Base-by-base conservation (phyloP, 2,329 filamentous ascomycete genomes). In the Xylariales sp. region DNA sequence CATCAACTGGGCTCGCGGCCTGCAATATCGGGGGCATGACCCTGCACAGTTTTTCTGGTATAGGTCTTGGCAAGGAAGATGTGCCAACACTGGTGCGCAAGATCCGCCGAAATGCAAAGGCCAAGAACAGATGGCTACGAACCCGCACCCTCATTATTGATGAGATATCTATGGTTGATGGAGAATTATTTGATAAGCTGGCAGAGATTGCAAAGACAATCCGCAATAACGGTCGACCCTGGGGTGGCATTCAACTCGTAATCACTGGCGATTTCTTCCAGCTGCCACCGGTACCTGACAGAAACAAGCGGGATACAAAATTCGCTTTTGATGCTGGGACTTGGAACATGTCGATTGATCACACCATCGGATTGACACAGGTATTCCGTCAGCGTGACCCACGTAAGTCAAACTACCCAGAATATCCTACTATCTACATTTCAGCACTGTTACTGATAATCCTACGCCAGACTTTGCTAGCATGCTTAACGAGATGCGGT, bases 251-350 rank as follows among this genome's bases (percentile, higher is more conserved):
- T 31, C 93, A 98, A 51, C 74, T 98, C 20, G 78, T 98, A 40
- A 87, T 98, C 42, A 98, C 93, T 0, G 93, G 93, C 4, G 93
- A 98, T 55, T 98, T 98, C 64, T 98, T 98, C 62, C 93, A 98
- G 59, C 67, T 98, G 4, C 93, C 93, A 1, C 93, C 93, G 1
- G 93, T 98, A 1, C 90, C 91, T 2, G 90, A 96, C 24, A 69
- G 69, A 28, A 79, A 77, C 29, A 78, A 81, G 37, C 66, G 70
- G 32, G 74, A 82, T 18, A 79, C 83, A 32, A 95, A 89, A 55
- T 98, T 98, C 60, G 85, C 90, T 0, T 98, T 98, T 56, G 88
- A 95, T 52, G 90, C 90, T 6, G 78, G 78, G 3, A 95, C 90
- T 0, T 98, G 94, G 93, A 83, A 74, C 40, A 95, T 89, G 1